Conservation (phyloP, 2,329 filamentous ascomycete species). For the Arthrobotrys entomopaga region DNA sequence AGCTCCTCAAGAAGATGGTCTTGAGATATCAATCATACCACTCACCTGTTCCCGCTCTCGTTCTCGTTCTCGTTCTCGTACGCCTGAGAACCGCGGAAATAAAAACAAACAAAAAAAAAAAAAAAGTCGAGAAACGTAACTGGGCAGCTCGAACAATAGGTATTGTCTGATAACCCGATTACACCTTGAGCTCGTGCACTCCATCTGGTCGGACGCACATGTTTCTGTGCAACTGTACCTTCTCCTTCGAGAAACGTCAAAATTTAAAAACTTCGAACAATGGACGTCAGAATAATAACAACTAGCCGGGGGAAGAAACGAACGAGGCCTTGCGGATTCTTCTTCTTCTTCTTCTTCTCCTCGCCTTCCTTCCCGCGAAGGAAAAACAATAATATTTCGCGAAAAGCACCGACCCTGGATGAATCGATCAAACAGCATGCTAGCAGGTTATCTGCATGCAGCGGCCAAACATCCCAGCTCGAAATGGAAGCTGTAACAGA, state of each 20-base stretch:
- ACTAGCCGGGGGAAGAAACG: neutral
- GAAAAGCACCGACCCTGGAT: slow-evolving; percentile 2
- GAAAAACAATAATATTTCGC: slow-evolving; percentile 23
- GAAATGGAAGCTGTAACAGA: slow-evolving; percentile 15
- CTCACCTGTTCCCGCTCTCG: no score
- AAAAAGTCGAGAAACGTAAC: slow-evolving; percentile 1
- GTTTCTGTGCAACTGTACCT: no score
- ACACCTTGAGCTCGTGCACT: no score
- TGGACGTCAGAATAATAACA: no score
- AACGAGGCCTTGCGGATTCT: neutral
- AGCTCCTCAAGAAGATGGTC: neutral
- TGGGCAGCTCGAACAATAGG: slow-evolving; percentile 13
- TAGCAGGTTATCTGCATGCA: slow-evolving; percentile 5
- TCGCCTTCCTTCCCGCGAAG: slow-evolving; percentile 3
- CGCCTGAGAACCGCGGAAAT: slow-evolving; percentile 6
- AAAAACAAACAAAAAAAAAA: no score
- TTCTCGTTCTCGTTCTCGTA: neutral
- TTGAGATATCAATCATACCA: neutral
- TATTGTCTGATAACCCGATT: slow-evolving; percentile 11
- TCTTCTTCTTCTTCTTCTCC: neutral
- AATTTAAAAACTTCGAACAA: no score
- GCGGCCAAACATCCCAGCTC: neutral
- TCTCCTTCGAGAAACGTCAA: no score
- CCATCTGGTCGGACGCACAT: no score
- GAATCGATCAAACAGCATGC: neutral